Evolutionary conservation across 1,284 basidiomycete species (phyloP).

Genomic region (Pascua sp.): DNA sequence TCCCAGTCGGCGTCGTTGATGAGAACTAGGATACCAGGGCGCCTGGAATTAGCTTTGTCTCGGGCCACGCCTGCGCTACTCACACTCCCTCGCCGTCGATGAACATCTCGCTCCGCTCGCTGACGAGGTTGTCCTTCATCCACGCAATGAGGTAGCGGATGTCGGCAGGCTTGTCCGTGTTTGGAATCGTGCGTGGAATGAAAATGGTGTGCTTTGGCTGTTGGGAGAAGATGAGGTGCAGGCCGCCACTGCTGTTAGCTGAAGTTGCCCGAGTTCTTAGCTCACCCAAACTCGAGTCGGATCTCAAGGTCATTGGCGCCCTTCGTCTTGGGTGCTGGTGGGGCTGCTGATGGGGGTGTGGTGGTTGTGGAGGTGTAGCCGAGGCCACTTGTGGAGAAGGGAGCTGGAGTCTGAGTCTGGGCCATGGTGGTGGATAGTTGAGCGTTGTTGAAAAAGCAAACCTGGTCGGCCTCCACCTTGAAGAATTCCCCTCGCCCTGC

Average conservation of each 20-base stretch:
- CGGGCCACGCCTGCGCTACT: constrained; percentile 43
- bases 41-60: constrained; percentile 54
- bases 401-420: constrained; percentile 9
- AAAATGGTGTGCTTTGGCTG: constrained; percentile 59
- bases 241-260: constrained; percentile 62
- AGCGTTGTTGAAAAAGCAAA: neutral
- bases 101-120: constrained; percentile 84
- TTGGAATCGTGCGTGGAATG: constrained; percentile 56
- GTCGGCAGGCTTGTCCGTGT: constrained; percentile 55
- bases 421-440: constrained; percentile 6
- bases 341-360: neutral
- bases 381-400: constrained; percentile 22
- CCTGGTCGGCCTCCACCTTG: neutral
- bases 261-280: neutral
- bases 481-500: no score
- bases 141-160: constrained; percentile 74
- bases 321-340: neutral
- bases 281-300: constrained; percentile 22
- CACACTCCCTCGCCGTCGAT: constrained; percentile 84
- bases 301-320: constrained; percentile 15
- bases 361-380: constrained; percentile 22
- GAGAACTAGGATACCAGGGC: constrained; percentile 91
- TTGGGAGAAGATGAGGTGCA: constrained; percentile 78
- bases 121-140: constrained; percentile 73
- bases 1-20: constrained; percentile 99